Percentiles rank a stretch among this genome's conserved stretches.
These are phyloP conservation scores for Sanguinoderma infundibulare DNA, from an alignment of 1,284 basidiomycete species.

Conservation along the genomic window DNA sequence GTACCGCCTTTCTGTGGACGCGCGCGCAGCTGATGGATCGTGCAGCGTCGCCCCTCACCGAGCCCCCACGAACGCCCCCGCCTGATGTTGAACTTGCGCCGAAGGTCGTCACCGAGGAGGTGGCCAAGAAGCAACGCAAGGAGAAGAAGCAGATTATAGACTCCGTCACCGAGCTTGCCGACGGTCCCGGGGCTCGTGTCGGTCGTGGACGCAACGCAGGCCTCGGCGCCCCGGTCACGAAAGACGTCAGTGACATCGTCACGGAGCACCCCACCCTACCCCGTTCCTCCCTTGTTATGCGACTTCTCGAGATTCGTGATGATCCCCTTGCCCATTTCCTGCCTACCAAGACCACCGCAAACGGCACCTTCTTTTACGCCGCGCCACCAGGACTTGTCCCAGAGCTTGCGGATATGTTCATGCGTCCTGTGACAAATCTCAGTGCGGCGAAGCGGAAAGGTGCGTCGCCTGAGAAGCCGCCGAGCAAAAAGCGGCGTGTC, in stretches of 20 bases:
- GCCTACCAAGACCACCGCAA: conserved; percentile 73
- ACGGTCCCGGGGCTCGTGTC: conserved; percentile 61
- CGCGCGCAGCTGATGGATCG: conserved; percentile 5
- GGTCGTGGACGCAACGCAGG: conserved; percentile 60
- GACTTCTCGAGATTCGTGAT: conserved; percentile 81
- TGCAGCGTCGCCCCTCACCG: conserved; percentile 74
- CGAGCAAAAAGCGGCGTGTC: conserved; percentile 65
- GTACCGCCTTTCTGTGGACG: conserved; percentile 29
- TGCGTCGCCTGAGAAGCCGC: conserved; percentile 53
- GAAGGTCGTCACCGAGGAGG: conserved; percentile 45
- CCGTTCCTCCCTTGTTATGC: conserved; percentile 80
- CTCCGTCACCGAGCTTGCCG: conserved; percentile 81
- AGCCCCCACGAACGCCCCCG: conserved; percentile 72
- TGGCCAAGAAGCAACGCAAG: conserved; percentile 47
- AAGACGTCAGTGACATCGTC: conserved; percentile 77
- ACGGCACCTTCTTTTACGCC: conserved; percentile 78
- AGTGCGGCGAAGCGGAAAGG: conserved; percentile 55
- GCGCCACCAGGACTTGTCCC: conserved; percentile 83
- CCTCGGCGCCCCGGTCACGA: conserved; percentile 58
- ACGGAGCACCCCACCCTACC: conserved; percentile 84
- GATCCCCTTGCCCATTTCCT: conserved; percentile 88
- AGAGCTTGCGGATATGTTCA: conserved; percentile 82
- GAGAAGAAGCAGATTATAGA: conserved; percentile 85
- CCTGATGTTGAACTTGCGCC: conserved; percentile 55
- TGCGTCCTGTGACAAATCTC: conserved; percentile 68